A percentile compares a stretch with the other conserved stretches of the same genome.
Evolutionary conservation across 176 grass and related monocot genomes (phyloP).

Genomic region (bread wheat (Triticum aestivum)): IWGSC_CS_RefSeq_v2.1 NC_057814.1:579890989-579891488

Average conservation of each 20-base stretch:
- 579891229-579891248: constrained; percentile 71
- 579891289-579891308: constrained; percentile 17
- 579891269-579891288: constrained; percentile 77
- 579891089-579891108: background rate
- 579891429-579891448: constrained; percentile 62
- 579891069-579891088: background rate
- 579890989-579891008: too few relatives aligned
- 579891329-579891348: background rate
- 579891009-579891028: background rate
- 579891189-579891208: constrained; percentile 86
- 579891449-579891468: constrained; percentile 19
- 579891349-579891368: constrained; percentile 56
- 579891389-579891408: constrained; percentile 54
- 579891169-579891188: constrained; percentile 81
- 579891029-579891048: background rate
- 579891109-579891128: background rate
- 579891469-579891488: background rate
- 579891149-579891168: constrained; percentile 83
- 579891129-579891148: constrained; percentile 79
- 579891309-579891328: background rate
- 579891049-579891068: background rate
- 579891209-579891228: constrained; percentile 95
- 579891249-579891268: constrained; percentile 93
- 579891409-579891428: constrained; percentile 76
- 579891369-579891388: constrained; percentile 58